These are phyloP conservation scores for Botrytis fabae DNA, from an alignment of 2,329 filamentous ascomycete genomes.

Conservation along the genomic window DNA sequence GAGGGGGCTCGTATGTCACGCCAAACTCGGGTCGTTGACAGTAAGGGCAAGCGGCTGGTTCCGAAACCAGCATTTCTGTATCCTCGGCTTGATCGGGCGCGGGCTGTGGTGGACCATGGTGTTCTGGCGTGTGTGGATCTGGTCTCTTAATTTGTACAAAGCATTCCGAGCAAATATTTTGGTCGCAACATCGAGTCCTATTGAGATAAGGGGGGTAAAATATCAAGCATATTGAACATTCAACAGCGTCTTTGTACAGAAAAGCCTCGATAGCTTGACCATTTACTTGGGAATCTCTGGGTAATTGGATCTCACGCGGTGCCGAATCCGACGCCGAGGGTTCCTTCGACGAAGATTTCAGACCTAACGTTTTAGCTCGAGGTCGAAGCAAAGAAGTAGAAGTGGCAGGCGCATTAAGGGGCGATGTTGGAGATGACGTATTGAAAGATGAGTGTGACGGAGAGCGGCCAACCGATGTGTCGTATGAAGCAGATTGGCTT, in stretches of 20 bases:
- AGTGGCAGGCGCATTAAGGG: slow-evolving; percentile 46
- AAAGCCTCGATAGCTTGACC: slow-evolving; percentile 92
- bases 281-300: slow-evolving; percentile 84
- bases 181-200: slow-evolving; percentile 90
- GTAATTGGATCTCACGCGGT: slow-evolving; percentile 76
- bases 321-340: slow-evolving; percentile 69
- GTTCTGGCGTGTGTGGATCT: slow-evolving; percentile 83
- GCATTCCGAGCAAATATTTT: slow-evolving; percentile 95
- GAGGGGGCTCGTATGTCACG: slow-evolving; percentile 88
- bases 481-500: slow-evolving; percentile 77
- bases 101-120: slow-evolving; percentile 36
- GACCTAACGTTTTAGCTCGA: slow-evolving; percentile 83
- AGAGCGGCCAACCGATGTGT: slow-evolving; percentile 59
- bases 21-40: slow-evolving; percentile 95
- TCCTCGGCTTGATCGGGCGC: slow-evolving; percentile 32
- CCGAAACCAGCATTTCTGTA: slow-evolving; percentile 76
- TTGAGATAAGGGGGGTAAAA: slow-evolving; percentile 96
- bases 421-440: slow-evolving; percentile 57
- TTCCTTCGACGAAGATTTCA: slow-evolving; percentile 73
- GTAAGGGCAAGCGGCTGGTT: slow-evolving; percentile 90
- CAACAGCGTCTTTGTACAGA: slow-evolving; percentile 84
- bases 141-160: slow-evolving; percentile 98
- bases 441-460: slow-evolving; percentile 63
- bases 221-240: slow-evolving; percentile 96
- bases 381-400: slow-evolving; percentile 68